Conservation (phyloP, 2,329 filamentous ascomycete genomes). For the Pseudopithomyces chartarum region DNA sequence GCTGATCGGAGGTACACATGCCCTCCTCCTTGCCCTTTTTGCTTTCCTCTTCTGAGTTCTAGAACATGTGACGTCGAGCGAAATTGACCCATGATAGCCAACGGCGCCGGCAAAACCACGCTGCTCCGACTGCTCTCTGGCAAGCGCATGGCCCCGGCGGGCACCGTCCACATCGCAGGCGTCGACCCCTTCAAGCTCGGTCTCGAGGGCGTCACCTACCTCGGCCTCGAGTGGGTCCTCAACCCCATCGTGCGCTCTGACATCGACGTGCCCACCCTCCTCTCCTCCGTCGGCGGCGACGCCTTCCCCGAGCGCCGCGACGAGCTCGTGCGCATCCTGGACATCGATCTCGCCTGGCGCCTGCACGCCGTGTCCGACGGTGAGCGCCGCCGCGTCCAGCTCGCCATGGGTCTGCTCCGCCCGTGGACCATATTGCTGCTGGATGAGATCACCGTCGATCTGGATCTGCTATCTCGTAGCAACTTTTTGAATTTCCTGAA, state of each 20-base stretch:
- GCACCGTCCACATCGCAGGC: conserved; percentile 76
- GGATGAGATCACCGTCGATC: conserved; percentile 96
- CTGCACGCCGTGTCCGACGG: conserved; percentile 97
- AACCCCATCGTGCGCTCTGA: conserved; percentile 96
- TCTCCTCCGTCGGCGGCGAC: conserved; percentile 84
- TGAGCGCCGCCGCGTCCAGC: conserved; percentile 86
- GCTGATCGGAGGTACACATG: conserved; percentile 74
- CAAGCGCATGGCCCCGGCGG: conserved; percentile 84
- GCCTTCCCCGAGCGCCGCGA: conserved; percentile 81
- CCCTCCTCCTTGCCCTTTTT: background rate
- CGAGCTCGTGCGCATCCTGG: conserved; percentile 83
- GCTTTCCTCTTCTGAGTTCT: background rate
- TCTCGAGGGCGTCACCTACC: conserved; percentile 93
- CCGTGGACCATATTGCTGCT: conserved; percentile 91
- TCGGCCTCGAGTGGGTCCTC: conserved; percentile 96
- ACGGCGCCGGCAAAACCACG: conserved; percentile 96
- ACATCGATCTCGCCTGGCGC: conserved; percentile 90
- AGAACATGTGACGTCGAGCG: background rate
- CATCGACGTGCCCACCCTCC: conserved; percentile 86
- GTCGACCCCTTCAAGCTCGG: conserved; percentile 90
- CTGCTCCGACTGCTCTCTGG: conserved; percentile 92
- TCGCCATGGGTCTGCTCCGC: conserved; percentile 91
- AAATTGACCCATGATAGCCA: conserved; percentile 58
- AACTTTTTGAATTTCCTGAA: conserved; percentile 88
- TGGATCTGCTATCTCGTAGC: conserved; percentile 83